These are phyloP conservation scores for Lactarius hengduanensis DNA, from an alignment of 768 basidiomycete genomes.

Conservation along the genomic window DNA sequence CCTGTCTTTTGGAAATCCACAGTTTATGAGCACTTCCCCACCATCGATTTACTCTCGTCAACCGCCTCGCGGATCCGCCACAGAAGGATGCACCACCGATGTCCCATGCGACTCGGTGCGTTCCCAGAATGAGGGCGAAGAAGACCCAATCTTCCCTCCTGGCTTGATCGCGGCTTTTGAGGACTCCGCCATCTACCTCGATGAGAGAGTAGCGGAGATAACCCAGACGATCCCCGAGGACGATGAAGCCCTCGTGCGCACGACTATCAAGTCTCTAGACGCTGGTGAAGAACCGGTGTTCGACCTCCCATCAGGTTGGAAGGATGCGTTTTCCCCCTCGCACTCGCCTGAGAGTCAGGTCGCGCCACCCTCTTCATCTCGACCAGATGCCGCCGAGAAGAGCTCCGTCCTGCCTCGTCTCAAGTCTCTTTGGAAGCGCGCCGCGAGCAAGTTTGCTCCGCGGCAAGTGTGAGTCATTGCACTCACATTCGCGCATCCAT, in stretches of 20 bases:
- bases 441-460: slow-evolving; percentile 13
- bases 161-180: background rate
- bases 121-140: slow-evolving; percentile 9
- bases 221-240: slow-evolving; percentile 5
- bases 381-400: slow-evolving; percentile 6
- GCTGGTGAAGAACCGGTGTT: slow-evolving; percentile 20
- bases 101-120: background rate
- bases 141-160: background rate
- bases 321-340: slow-evolving; percentile 4
- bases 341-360: background rate
- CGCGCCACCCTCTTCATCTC: background rate
- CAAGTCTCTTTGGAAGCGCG: slow-evolving; percentile 25
- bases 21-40: slow-evolving; percentile 2
- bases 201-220: background rate
- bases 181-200: slow-evolving; percentile 10
- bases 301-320: slow-evolving; percentile 19
- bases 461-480: slow-evolving; percentile 9
- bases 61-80: background rate
- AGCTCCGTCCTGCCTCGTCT: slow-evolving; percentile 16
- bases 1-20: slow-evolving; percentile 1
- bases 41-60: slow-evolving; percentile 2
- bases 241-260: slow-evolving; percentile 20
- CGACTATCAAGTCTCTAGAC: slow-evolving; percentile 21
- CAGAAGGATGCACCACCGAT: background rate
- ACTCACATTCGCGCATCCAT: background rate